These are phyloP conservation scores for Fusarium torulosum DNA, from an alignment of 2,329 filamentous ascomycete species.

Conservation along the genomic window DNA sequence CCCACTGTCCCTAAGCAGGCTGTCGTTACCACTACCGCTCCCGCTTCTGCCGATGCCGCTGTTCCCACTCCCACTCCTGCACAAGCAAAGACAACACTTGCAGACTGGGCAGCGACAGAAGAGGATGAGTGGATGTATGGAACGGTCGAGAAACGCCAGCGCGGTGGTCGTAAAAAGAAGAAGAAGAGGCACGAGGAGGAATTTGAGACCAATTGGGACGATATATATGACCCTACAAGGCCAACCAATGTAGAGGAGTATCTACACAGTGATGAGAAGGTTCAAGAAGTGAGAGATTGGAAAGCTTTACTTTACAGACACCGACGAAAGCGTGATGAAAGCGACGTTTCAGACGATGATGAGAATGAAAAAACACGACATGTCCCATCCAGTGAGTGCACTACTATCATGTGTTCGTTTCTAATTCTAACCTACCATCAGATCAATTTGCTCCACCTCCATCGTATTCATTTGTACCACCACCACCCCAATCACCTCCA, in stretches of 20 bases:
- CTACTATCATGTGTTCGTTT: neutral
- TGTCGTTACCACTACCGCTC: conserved; percentile 13
- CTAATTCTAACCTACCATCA: conserved; percentile 49
- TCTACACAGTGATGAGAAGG: conserved; percentile 84
- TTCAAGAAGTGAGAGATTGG: conserved; percentile 85
- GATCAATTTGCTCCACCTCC: conserved; percentile 72
- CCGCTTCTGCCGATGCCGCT: conserved; percentile 8
- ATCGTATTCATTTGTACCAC: conserved; percentile 69
- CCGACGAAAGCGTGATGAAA: conserved; percentile 60
- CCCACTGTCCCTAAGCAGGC: conserved; percentile 52
- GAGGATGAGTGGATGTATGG: conserved; percentile 86
- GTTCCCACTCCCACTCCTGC: conserved; percentile 50
- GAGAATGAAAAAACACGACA: conserved; percentile 52
- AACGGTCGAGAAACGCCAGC: conserved; percentile 73
- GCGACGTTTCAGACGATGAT: conserved; percentile 56
- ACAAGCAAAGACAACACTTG: conserved; percentile 75
- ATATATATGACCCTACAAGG: conserved; percentile 85
- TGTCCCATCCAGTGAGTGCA: conserved; percentile 52
- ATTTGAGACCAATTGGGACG: conserved; percentile 85
- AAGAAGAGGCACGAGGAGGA: conserved; percentile 68
- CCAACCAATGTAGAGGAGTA: conserved; percentile 91
- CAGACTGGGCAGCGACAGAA: conserved; percentile 82
- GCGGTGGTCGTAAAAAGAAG: conserved; percentile 84
- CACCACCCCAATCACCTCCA: conserved; percentile 63
- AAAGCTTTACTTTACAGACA: conserved; percentile 84